A percentile compares a stretch with the other conserved stretches of the same genome.
Conservation (phyloP, 2,329 filamentous ascomycete species). For the Anthostomella pinea region DNA sequence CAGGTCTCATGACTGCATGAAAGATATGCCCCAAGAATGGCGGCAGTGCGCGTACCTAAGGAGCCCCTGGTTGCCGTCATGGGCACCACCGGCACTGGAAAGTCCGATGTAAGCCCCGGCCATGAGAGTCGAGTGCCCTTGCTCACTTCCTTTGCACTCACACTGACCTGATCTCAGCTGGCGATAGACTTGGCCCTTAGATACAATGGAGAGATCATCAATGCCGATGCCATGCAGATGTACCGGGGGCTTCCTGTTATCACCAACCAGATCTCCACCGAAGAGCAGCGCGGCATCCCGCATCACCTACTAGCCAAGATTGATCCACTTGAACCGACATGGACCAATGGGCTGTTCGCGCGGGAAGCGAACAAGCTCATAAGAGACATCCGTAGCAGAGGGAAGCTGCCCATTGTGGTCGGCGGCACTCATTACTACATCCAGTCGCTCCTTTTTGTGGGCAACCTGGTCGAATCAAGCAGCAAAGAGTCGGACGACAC, state of each 20-base stretch:
- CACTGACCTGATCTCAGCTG: constrained; percentile 53
- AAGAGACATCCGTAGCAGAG: constrained; percentile 71
- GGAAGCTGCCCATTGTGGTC: constrained; percentile 83
- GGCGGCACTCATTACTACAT: constrained; percentile 96
- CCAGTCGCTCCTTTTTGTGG: constrained; percentile 80
- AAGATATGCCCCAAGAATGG: constrained; percentile 36
- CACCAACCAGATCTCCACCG: constrained; percentile 81
- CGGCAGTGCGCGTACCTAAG: constrained; percentile 36
- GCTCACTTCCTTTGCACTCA: neutral
- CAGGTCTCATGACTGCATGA: no score
- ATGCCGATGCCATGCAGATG: constrained; percentile 97
- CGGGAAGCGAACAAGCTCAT: constrained; percentile 67
- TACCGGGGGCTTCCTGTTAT: constrained; percentile 90
- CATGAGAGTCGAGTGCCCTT: neutral
- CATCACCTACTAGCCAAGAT: constrained; percentile 88
- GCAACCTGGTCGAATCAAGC: constrained; percentile 53
- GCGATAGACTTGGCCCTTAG: constrained; percentile 81
- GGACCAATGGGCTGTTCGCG: constrained; percentile 79
- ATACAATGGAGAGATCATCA: constrained; percentile 92
- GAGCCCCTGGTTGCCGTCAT: constrained; percentile 75
- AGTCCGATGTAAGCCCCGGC: constrained; percentile 37
- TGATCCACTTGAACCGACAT: constrained; percentile 71
- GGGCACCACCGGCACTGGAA: constrained; percentile 85
- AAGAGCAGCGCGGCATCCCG: constrained; percentile 75
- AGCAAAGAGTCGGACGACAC: constrained; percentile 34